A percentile compares a stretch with the other conserved stretches of the same genome.
Conservation (phyloP, 331 rosid genomes). For the Quercus tomentella region DNA sequence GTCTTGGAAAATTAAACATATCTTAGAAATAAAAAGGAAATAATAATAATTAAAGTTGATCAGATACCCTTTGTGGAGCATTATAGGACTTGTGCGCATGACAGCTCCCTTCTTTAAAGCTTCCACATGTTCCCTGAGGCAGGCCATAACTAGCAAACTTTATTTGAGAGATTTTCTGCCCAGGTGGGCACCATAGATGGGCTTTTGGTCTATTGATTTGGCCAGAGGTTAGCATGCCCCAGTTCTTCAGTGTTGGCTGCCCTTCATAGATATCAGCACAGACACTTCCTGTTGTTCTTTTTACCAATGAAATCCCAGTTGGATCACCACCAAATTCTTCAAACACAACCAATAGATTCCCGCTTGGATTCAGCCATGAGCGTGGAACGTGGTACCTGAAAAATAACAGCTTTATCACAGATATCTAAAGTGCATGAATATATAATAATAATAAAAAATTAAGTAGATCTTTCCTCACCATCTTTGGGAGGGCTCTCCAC, state of each 20-base stretch:
- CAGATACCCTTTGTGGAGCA: conserved; percentile 46
- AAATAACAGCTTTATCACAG: not conserved
- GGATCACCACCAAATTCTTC: conserved; percentile 98
- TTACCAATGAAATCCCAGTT: conserved; percentile 57
- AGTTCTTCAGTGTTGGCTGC: conserved; percentile 43
- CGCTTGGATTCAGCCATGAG: conserved; percentile 67
- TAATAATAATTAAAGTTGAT: not conserved
- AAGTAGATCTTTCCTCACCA: conserved; percentile 49
- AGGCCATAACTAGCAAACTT: conserved; percentile 65
- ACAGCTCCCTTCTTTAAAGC: conserved; percentile 52
- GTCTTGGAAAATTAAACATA: not conserved
- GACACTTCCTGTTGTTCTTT: conserved; percentile 48
- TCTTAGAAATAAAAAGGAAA: not conserved
- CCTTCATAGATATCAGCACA: conserved; percentile 60
- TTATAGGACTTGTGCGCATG: conserved; percentile 61
- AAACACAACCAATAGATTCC: conserved; percentile 64
- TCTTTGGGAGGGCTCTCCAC: conserved; percentile 90
- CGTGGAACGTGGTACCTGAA: conserved; percentile 94
- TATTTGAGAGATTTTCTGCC: conserved; percentile 46
- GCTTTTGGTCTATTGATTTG: conserved; percentile 41
- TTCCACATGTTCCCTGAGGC: conserved; percentile 65
- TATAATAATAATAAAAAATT: not conserved
- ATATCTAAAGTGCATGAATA: not conserved
- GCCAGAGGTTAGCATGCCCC: conserved; percentile 30
- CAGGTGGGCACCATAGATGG: conserved; percentile 58